Evolutionary conservation across 2,329 filamentous ascomycete species (phyloP).

Genomic region (Dactylellina haptotyla): DNA sequence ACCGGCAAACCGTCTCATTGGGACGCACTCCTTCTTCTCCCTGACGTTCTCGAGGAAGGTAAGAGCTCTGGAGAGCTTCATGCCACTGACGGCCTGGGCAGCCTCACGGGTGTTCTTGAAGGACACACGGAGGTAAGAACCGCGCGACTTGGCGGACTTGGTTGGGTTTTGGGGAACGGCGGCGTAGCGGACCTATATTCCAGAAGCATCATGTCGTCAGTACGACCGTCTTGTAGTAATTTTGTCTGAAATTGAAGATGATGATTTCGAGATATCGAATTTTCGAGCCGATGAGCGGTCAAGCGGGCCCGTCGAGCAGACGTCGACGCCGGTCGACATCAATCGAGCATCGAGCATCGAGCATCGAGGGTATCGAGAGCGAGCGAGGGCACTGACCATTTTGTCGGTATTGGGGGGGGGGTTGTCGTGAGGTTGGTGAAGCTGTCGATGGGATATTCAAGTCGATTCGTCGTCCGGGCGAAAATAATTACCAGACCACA

Average conservation of each 20-base stretch:
- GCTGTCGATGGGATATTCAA: slow-evolving; percentile 40
- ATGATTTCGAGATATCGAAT: slow-evolving; percentile 10
- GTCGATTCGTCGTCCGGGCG: slow-evolving; percentile 27
- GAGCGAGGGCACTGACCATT: slow-evolving; percentile 47
- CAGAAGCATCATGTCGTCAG: slow-evolving; percentile 26
- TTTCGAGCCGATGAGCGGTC: slow-evolving; percentile 22
- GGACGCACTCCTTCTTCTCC: slow-evolving; percentile 95
- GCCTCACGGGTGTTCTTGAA: slow-evolving; percentile 99
- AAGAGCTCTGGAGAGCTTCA: slow-evolving; percentile 94
- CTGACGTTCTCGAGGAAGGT: slow-evolving; percentile 98
- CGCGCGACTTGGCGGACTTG: slow-evolving; percentile 97
- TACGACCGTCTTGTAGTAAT: slow-evolving; percentile 11
- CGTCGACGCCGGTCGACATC: slow-evolving; percentile 33
- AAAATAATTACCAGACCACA: slow-evolving; percentile 22
- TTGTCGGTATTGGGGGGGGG: slow-evolving; percentile 46
- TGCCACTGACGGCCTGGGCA: slow-evolving; percentile 98
- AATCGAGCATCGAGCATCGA: slow-evolving; percentile 23
- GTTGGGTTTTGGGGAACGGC: slow-evolving; percentile 84
- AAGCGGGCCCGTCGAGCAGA: slow-evolving; percentile 10
- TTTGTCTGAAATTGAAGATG: slow-evolving; percentile 12
- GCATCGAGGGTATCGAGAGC: slow-evolving; percentile 34
- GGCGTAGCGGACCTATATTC: slow-evolving; percentile 87
- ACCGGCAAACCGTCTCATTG: slow-evolving; percentile 97
- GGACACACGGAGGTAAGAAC: slow-evolving; percentile 97
- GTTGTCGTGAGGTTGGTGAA: slow-evolving; percentile 43